phyloP scores from a whole-genome alignment of 257 asterid species.

The Fraxinus cuspidata region DNA sequence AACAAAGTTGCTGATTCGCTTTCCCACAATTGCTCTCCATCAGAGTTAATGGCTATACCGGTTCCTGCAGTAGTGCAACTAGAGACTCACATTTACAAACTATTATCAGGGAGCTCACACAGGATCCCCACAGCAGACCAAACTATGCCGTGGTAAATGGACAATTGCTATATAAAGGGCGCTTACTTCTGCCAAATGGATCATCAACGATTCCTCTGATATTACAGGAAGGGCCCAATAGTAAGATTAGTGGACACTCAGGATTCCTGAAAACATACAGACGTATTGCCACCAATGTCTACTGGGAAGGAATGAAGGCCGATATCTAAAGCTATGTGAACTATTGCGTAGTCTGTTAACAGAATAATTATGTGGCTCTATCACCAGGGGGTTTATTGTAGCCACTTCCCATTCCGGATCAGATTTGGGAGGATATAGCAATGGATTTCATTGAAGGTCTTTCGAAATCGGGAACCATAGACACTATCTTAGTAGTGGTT shows the following conservation, averaged over 20 bases:
- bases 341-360: neutral
- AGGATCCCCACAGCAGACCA: no score
- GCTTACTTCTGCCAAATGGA: neutral
- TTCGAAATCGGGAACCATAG: no score
- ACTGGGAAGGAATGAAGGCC: neutral
- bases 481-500: no score
- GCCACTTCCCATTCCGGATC: neutral
- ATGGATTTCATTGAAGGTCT: no score
- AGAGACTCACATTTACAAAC: no score
- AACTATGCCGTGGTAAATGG: no score
- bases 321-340: neutral
- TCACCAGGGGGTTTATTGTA: neutral
- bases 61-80: neutral
- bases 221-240: neutral
- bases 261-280: neutral
- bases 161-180: neutral
- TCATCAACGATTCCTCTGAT: neutral
- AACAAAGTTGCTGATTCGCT: neutral
- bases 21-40: no score
- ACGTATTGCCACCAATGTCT: neutral
- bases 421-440: no score
- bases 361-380: neutral
- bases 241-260: neutral
- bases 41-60: neutral
- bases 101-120: fast-evolving